Base-by-base conservation (phyloP, 2,329 filamentous ascomycete genomes). In the Claviceps arundinis region DNA sequence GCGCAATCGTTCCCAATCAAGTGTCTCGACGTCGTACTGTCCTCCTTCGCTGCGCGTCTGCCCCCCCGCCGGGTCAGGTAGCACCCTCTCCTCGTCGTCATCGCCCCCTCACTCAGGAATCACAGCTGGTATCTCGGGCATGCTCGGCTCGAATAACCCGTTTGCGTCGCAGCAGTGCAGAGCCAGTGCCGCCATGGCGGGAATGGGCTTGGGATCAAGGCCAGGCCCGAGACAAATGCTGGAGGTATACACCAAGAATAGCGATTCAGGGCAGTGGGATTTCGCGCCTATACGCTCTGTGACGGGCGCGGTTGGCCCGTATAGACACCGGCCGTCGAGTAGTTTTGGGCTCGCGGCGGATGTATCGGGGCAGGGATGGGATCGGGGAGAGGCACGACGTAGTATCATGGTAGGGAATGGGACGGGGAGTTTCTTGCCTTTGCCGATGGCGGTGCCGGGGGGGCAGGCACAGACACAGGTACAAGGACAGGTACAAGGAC, bases 221-320 rank as follows among this genome's bases (percentile, higher is more conserved):
- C 30, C 30, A 34, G 9, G 4, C 9, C 30, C 30, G 5, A 76
- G 73, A 7, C 73, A 77, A 53, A 77, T 74, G 6, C 73, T 82
- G 34, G 78, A 81, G 57, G 73, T 82, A 22, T 82, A 79, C 56
- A 80, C 76, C 52, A 81, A 81, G 64, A 73, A 74, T 55, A 74
- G 79, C 50, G 76, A 81, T 57, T 73, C 76, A 55, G 66, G 78
- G 42, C 73, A 77, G 58, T 82, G 78, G 78, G 78, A 76, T 51
- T 80, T 78, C 61, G 71, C 76, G 47, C 72, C 73, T 52, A 70
- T 81, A 53, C 64, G 62, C 59, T 68, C 63, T 53, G 54, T 65
- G 47, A 58, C 56, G 57, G 47, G n/a, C 40, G 60, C 54, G 52
- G 58, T 44, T 54, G 61, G 57, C 56, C 62, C 49, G 53, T 59